Evolutionary conservation across 805 yeast genomes (phyloP).

Genomic region (Yueomyces sinensis): DNA sequence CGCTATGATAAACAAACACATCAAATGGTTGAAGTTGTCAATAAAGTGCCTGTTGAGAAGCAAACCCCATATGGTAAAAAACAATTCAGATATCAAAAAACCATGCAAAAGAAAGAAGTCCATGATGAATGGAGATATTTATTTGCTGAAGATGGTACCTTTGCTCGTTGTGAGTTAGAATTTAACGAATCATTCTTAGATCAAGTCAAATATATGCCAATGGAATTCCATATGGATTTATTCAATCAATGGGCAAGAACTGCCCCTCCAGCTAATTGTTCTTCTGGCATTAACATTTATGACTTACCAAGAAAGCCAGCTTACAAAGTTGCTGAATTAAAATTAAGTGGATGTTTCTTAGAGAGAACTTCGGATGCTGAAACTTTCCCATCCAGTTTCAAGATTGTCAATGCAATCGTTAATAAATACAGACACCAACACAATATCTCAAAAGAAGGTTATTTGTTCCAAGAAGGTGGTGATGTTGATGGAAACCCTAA

Average conservation of each 20-base stretch:
- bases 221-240: slow-evolving; percentile 5
- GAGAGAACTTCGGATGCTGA: slow-evolving; percentile 51
- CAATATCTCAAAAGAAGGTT: slow-evolving; percentile 42
- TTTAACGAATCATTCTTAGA: slow-evolving; percentile 10
- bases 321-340: slow-evolving; percentile 50
- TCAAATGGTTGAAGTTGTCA: slow-evolving; percentile 45
- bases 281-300: neutral
- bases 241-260: slow-evolving; percentile 62
- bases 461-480: slow-evolving; percentile 81
- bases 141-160: slow-evolving; percentile 80
- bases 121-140: slow-evolving; percentile 47
- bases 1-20: slow-evolving; percentile 34
- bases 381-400: slow-evolving; percentile 56
- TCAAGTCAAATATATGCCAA: slow-evolving; percentile 5
- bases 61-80: slow-evolving; percentile 19
- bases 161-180: slow-evolving; percentile 62
- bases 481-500: slow-evolving; percentile 48
- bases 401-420: slow-evolving; percentile 34
- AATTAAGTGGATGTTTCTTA: slow-evolving; percentile 53
- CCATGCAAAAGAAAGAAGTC: slow-evolving; percentile 36
- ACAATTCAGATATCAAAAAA: slow-evolving; percentile 27
- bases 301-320: slow-evolving; percentile 28
- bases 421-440: slow-evolving; percentile 26
- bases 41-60: slow-evolving; percentile 35
- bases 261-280: neutral